Conservation (phyloP, 805 yeast species). For the Candida dajiaensis region DNA sequence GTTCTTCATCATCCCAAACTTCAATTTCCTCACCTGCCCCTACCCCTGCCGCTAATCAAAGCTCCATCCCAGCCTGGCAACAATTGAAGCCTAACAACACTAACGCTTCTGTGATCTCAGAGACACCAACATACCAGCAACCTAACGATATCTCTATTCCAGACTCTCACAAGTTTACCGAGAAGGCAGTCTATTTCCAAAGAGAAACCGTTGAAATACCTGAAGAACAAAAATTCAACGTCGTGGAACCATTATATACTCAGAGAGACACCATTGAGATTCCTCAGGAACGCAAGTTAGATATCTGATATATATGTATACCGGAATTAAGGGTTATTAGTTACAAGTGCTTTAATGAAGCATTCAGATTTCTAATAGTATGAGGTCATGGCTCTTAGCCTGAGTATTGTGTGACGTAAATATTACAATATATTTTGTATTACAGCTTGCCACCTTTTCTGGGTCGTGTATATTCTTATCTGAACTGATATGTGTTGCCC, state of each 20-base stretch:
- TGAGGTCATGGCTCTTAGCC: too few relatives aligned
- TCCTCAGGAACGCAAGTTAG: slow-evolving; percentile 9
- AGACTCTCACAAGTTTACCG: too few relatives aligned
- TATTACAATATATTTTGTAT: too few relatives aligned
- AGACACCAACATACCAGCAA: not conserved
- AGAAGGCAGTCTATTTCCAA: not conserved
- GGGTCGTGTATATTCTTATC: too few relatives aligned
- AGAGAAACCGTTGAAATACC: slow-evolving; percentile 2
- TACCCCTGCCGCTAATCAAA: not conserved
- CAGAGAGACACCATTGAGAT: slow-evolving; percentile 8
- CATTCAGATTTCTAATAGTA: too few relatives aligned
- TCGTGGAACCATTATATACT: not conserved
- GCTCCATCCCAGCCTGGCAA: slow-evolving; percentile 20
- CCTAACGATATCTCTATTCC: too few relatives aligned
- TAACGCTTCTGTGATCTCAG: slow-evolving; percentile 1
- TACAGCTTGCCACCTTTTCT: too few relatives aligned
- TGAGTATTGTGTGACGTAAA: too few relatives aligned
- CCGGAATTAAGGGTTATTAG: too few relatives aligned
- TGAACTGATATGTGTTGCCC: too few relatives aligned
- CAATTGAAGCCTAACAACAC: slow-evolving; percentile 4
- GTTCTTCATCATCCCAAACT: slow-evolving; percentile 5
- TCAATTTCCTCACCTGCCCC: not conserved
- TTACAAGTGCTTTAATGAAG: too few relatives aligned
- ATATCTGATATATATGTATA: not conserved
- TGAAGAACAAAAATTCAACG: slow-evolving; percentile 1